Percentiles rank a stretch among this genome's conserved stretches.
Evolutionary conservation across 495 filamentous ascomycete species (phyloP).

Genomic region (Xylaria venustula): DNA sequence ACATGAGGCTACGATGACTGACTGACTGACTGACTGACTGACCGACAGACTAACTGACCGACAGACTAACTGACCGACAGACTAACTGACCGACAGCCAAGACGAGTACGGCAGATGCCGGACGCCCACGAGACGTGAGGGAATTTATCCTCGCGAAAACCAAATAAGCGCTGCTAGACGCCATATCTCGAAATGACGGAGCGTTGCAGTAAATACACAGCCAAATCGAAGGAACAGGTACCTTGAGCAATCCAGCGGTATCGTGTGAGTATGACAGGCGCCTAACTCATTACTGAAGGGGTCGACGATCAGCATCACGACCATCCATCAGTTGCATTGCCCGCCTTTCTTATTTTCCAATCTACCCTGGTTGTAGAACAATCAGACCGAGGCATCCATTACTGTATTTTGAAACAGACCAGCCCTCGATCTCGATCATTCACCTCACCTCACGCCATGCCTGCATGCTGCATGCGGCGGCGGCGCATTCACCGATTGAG

Average conservation of each 20-base stretch:
- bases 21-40: background rate
- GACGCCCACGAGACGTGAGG: background rate
- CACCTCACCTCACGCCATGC: too few species aligned
- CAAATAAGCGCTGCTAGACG: background rate
- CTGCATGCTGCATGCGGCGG: too few species aligned
- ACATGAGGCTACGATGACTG: background rate
- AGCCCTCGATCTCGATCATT: too few species aligned
- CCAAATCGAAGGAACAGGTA: background rate
- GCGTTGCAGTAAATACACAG: background rate
- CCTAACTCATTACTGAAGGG: background rate
- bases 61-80: too few species aligned
- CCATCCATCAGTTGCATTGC: background rate
- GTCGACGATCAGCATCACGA: background rate
- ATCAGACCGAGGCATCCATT: too few species aligned
- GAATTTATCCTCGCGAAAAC: too few species aligned
- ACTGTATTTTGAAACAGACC: too few species aligned
- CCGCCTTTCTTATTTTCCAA: background rate
- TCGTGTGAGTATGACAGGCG: background rate
- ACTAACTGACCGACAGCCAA: too few species aligned
- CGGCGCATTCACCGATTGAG: too few species aligned
- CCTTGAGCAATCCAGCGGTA: background rate
- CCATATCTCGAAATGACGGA: background rate
- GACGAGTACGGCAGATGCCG: background rate
- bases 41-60: too few species aligned
- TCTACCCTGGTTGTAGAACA: background rate